Evolutionary conservation across 495 filamentous ascomycete species (phyloP), one percentile per base, ranked within the genome.

Genomic region (Hyaloscypha bicolor): DNA sequence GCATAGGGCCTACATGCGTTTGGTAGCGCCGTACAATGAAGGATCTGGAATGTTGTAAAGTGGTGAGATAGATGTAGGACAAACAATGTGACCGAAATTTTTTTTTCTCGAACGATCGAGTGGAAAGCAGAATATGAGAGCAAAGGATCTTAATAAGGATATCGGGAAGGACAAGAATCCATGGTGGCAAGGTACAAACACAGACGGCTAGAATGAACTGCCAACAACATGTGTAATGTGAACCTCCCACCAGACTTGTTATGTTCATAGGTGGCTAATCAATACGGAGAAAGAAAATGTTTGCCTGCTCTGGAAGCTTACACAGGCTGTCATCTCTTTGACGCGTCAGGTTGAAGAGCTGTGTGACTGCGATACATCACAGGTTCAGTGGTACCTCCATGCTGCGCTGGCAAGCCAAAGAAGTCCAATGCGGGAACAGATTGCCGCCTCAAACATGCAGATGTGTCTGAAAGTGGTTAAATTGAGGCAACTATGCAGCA

Each of bases 101-200:
- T n/a, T n/a, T n/a, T n/a, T n/a, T n/a, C 16, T 19, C 16, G 16
- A 48, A 19, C 16, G 11, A 48, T 48, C 42, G 16, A 48, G 42
- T 48, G 16, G 35, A 48, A 14, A 48, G 42, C 11, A 48, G 9
- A 48, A 48, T 4, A 48, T 48, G 42, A 48, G 42, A 48, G 42
- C 42, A 48, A 16, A 48, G 42, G 42, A 48, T 48, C 9, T 48
- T 16, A 48, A 48, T 37, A 37, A 8, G 42, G 9, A 19, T 1
- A 48, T 48, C 16, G 42, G 42, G 42, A 48, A 14, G 3, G 2
- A 48, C 16, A 14, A 48, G 4, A 14, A 11, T 14, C 35, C 35
- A 48, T 48, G 42, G 35, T 37, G 16, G 29, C 21, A 31, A 29
- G 53, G 21, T 56, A 42, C 59, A 62, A 48, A 62, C 59, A 62